phyloP scores from a whole-genome alignment of 352 stramenopile genomes.

The Globisporangium spinosum region DNA sequence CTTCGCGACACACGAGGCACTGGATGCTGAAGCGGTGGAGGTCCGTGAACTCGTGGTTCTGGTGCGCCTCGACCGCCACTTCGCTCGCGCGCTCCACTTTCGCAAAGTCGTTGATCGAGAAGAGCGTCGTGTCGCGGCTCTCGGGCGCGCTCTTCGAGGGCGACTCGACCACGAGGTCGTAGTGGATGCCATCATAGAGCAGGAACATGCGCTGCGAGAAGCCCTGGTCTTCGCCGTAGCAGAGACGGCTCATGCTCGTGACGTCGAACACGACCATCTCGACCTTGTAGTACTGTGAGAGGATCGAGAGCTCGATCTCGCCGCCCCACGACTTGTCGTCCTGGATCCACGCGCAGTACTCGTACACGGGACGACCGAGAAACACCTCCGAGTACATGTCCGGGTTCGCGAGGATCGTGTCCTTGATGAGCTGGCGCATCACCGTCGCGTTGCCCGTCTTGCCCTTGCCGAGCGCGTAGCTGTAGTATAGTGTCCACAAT shows the following conservation, averaged over 20 bases:
- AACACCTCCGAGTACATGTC: slow-evolving; percentile 74
- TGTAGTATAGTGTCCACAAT: slow-evolving; percentile 9
- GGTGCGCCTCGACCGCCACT: slow-evolving; percentile 77
- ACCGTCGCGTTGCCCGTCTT: slow-evolving; percentile 49
- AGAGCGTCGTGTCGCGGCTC: slow-evolving; percentile 57
- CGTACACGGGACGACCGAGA: slow-evolving; percentile 63
- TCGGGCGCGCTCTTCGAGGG: slow-evolving; percentile 42
- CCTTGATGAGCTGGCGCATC: slow-evolving; percentile 72
- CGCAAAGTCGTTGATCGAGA: slow-evolving; percentile 82
- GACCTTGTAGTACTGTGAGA: slow-evolving; percentile 71
- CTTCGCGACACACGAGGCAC: slow-evolving; percentile 60
- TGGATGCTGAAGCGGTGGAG: slow-evolving; percentile 68
- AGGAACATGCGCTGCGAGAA: slow-evolving; percentile 83
- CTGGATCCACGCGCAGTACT: slow-evolving; percentile 85
- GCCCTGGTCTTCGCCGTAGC: slow-evolving; percentile 78
- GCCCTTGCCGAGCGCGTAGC: slow-evolving; percentile 62
- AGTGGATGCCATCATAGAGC: slow-evolving; percentile 86
- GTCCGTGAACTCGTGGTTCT: slow-evolving; percentile 83
- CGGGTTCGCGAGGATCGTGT: slow-evolving; percentile 61
- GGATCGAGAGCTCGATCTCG: slow-evolving; percentile 85
- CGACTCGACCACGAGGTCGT: slow-evolving; percentile 73
- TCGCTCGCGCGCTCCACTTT: slow-evolving; percentile 81
- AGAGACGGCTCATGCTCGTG: slow-evolving; percentile 80
- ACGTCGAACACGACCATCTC: slow-evolving; percentile 87
- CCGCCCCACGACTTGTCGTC: slow-evolving; percentile 81